Evolutionary conservation across 768 basidiomycete genomes (phyloP).

Genomic region (Mycena crocata): DNA sequence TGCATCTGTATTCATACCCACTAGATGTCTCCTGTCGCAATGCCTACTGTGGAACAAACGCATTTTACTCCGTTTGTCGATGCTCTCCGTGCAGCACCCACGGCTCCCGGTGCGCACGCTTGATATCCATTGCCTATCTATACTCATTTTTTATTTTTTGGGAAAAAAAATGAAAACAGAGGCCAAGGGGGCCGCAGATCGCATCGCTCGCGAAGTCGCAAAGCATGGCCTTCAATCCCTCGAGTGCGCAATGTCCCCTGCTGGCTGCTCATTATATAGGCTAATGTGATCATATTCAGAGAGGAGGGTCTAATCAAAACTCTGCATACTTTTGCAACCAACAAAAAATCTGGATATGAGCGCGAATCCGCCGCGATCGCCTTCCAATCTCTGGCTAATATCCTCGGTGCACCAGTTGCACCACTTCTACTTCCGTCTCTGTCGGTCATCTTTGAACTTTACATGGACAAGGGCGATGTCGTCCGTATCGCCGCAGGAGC

Average conservation of each 20-base stretch:
- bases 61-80: constrained; percentile 56
- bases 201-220: constrained; percentile 76
- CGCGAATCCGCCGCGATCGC: constrained; percentile 89
- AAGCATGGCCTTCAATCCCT: constrained; percentile 73
- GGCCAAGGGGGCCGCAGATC: constrained; percentile 87
- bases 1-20: constrained; percentile 40
- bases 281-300: constrained; percentile 48
- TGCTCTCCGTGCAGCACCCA: constrained; percentile 60
- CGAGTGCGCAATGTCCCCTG: constrained; percentile 53
- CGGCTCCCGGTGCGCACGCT: constrained; percentile 62
- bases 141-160: constrained; percentile 21
- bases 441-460: constrained; percentile 81
- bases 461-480: constrained; percentile 95
- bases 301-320: constrained; percentile 71
- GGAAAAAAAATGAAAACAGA: constrained; percentile 65
- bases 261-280: neutral
- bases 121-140: constrained; percentile 6
- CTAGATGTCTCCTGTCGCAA: constrained; percentile 68
- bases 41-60: constrained; percentile 54
- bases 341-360: constrained; percentile 90
- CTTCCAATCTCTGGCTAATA: constrained; percentile 77
- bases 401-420: constrained; percentile 76
- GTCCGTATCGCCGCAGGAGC: constrained; percentile 84
- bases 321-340: constrained; percentile 76
- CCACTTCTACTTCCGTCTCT: constrained; percentile 85